Evolutionary conservation across 257 asterid species (phyloP), one percentile per base, ranked within the genome.

Genomic region (Nicotiana tabacum): DNA sequence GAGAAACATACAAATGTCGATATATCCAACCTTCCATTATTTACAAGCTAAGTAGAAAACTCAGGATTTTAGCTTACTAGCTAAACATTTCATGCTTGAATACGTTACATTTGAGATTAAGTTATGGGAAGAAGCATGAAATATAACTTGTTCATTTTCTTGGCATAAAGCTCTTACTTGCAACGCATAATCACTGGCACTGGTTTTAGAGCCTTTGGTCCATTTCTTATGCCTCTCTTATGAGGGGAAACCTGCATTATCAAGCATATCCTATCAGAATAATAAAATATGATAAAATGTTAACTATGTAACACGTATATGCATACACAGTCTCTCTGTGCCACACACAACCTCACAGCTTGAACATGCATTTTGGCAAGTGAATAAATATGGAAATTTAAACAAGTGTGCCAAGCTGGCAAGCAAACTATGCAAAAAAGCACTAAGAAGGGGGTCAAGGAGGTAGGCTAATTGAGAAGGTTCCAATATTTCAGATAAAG

Each of bases 131-230:
- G 39, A 72, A 72, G 79, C 61, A 72, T 12, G 3, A 24, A 8
- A 21, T 24, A 6, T 3, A 72, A 24, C 2, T 72, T 12, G 13
- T 12, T 32, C n/a, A 46, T 46, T 46, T 43, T 13, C 24, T 46
- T 21, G 79, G 79, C 79, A 46, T 51, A 43, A 85, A 87, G 81
- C 35, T 55, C 97, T 90, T 93, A 94, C 99, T 16, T 96, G 98
- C 99, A 96, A 37, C 95, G 96, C 64, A 93, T 85, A 83, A 94
- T 96, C 74, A 96, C 98, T 30, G 99, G 99, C 77, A 90, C 90
- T 68, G 98, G 98, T 90, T 96, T 96, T 90, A 96, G 89, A 88
- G 98, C 98, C 91, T 92, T 96, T 11, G 99, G 99, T 85, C 98
- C 99, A 87, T 96, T 96, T 83, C 99, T 84, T 83, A 96, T 91